These are phyloP conservation scores for Calonectria pteridis DNA, from an alignment of 2,329 filamentous ascomycete genomes.

Conservation along the genomic window DNA sequence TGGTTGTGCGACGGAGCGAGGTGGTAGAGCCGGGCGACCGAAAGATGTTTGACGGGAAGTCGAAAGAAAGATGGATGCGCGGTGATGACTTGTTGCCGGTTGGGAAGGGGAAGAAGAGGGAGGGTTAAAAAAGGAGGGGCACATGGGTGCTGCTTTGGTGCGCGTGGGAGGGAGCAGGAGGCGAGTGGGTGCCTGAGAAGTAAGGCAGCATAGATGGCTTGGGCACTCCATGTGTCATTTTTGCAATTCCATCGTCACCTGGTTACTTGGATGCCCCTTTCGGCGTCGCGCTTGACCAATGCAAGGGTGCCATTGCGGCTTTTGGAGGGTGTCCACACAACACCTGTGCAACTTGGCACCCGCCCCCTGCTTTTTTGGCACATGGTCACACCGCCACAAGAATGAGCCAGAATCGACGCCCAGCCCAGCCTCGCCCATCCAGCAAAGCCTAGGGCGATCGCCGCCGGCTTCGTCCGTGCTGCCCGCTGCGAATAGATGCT, in stretches of 20 bases:
- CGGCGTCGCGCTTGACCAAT: background rate
- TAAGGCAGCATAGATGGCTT: slow-evolving; percentile 6
- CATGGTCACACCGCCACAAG: slow-evolving; percentile 4
- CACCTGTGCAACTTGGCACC: background rate
- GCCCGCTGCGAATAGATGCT: background rate
- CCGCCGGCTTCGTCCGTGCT: slow-evolving; percentile 7
- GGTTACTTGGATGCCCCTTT: background rate
- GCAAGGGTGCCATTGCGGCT: background rate
- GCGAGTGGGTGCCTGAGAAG: slow-evolving; percentile 6
- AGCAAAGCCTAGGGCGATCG: background rate
- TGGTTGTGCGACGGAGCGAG: slow-evolving; percentile 26
- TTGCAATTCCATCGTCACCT: background rate
- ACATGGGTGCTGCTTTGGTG: slow-evolving; percentile 14
- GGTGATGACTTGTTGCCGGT: slow-evolving; percentile 11
- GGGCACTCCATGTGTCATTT: background rate
- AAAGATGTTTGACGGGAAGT: slow-evolving; percentile 17
- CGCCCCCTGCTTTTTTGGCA: background rate
- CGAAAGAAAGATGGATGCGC: slow-evolving; percentile 22
- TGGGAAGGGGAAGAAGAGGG: slow-evolving; percentile 26
- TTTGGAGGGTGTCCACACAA: slow-evolving; percentile 4
- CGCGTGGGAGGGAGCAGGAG: slow-evolving; percentile 17
- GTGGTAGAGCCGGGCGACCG: slow-evolving; percentile 17
- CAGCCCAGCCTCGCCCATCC: background rate
- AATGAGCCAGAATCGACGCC: slow-evolving; percentile 4
- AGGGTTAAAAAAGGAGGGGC: slow-evolving; percentile 41